Evolutionary conservation across 371 early-diverging fungal species (phyloP).

Genomic region (Mucor mucedo): DNA sequence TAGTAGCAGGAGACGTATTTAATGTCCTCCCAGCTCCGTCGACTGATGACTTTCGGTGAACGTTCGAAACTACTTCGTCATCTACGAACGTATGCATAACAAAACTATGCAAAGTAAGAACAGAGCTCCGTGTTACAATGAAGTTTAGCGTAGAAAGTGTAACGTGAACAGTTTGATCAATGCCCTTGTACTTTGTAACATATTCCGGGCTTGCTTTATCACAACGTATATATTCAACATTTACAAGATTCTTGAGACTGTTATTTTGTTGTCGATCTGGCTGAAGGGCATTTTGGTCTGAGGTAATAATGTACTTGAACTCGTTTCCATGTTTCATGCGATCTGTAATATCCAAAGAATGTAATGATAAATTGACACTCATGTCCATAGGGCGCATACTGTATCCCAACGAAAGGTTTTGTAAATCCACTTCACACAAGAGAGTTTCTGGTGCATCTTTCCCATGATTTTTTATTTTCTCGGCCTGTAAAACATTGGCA

Average conservation of each 20-base stretch:
- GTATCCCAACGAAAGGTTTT: conserved; percentile 73
- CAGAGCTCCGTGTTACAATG: conserved; percentile 84
- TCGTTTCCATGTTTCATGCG: conserved; percentile 65
- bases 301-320: conserved; percentile 73
- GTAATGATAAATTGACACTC: conserved; percentile 74
- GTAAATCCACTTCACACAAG: conserved; percentile 75
- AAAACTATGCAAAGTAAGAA: conserved; percentile 86
- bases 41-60: neutral
- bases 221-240: conserved; percentile 74
- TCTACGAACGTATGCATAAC: conserved; percentile 84
- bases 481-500: conserved; percentile 60
- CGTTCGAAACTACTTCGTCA: conserved; percentile 8
- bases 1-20: neutral
- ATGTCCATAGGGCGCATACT: conserved; percentile 76
- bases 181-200: conserved; percentile 70
- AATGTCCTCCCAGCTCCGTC: neutral
- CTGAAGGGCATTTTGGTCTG: conserved; percentile 45
- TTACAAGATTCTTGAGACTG: conserved; percentile 63
- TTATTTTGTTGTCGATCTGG: conserved; percentile 30
- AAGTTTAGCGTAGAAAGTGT: conserved; percentile 84
- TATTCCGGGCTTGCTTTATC: conserved; percentile 83
- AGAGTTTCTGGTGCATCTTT: conserved; percentile 52
- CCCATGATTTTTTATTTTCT: conserved; percentile 35
- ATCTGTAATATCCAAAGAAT: conserved; percentile 81
- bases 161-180: conserved; percentile 84